Conservation (phyloP, 2,329 filamentous ascomycete species). For the Colletotrichum sp. region DNA sequence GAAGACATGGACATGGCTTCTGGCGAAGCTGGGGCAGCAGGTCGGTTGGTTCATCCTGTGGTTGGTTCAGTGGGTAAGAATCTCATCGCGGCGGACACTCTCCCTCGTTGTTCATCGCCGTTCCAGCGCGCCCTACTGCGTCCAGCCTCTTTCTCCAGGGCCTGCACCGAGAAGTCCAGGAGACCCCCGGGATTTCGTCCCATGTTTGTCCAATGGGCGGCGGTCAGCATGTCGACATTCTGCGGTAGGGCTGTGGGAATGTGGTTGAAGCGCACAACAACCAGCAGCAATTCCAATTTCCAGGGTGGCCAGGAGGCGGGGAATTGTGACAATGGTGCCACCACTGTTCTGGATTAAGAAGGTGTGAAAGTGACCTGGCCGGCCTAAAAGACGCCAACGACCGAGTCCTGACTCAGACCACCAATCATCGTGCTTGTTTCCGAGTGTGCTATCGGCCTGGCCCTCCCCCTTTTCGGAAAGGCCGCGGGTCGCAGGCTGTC, state of each 20-base stretch:
- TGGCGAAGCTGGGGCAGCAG: neutral
- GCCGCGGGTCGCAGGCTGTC: constrained; percentile 6
- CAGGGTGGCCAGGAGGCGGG: constrained; percentile 19
- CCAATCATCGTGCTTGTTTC: constrained; percentile 4
- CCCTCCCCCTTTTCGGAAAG: constrained; percentile 18
- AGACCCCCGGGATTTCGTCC: constrained; percentile 2
- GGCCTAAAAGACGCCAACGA: constrained; percentile 19
- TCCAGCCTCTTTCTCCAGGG: neutral
- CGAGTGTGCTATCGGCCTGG: constrained; percentile 12
- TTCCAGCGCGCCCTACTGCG: neutral
- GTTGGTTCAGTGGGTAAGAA: constrained; percentile 5
- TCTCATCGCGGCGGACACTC: neutral
- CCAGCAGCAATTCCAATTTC: constrained; percentile 17
- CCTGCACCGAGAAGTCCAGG: neutral
- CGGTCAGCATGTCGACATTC: constrained; percentile 9
- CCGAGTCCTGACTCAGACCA: constrained; percentile 22
- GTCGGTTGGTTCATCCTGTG: constrained; percentile 8
- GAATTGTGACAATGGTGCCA: constrained; percentile 18
- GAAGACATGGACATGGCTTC: neutral
- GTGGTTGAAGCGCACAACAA: neutral
- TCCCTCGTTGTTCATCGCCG: neutral
- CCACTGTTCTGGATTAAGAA: constrained; percentile 24
- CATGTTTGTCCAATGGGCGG: neutral
- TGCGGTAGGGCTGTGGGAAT: constrained; percentile 11
- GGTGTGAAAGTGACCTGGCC: constrained; percentile 12